A percentile compares a stretch with the other conserved stretches of the same genome.
Conservation (phyloP, 371 early-diverging fungal species). For the Mortierella sp. region DNA sequence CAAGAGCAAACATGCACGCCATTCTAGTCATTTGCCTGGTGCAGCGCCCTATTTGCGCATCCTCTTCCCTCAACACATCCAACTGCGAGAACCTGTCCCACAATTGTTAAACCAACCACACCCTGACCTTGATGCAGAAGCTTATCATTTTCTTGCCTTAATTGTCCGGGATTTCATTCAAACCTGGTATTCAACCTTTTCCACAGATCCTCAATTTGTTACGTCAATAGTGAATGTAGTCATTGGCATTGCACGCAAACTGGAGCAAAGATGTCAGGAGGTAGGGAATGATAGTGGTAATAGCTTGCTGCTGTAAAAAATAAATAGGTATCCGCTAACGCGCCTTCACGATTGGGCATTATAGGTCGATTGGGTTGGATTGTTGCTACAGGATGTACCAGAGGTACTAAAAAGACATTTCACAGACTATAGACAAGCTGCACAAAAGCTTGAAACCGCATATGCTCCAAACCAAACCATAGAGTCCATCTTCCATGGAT, state of each 20-base stretch:
- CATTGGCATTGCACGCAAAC: conserved; percentile 59
- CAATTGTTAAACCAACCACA: conserved; percentile 43
- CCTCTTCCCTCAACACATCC: conserved; percentile 53
- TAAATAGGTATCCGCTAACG: background rate
- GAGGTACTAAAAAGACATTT: conserved; percentile 66
- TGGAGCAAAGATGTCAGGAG: conserved; percentile 63
- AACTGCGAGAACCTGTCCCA: conserved; percentile 49
- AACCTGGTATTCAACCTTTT: conserved; percentile 68
- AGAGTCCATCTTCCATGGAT: conserved; percentile 68
- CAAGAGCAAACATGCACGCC: conserved; percentile 19
- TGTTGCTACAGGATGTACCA: conserved; percentile 65
- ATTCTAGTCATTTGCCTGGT: conserved; percentile 21
- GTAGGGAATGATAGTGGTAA: conserved; percentile 26
- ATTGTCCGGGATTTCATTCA: conserved; percentile 71
- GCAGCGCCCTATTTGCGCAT: conserved; percentile 48
- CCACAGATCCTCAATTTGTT: conserved; percentile 68
- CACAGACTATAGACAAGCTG: conserved; percentile 65
- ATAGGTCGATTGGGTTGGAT: conserved; percentile 71
- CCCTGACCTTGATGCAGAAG: conserved; percentile 66
- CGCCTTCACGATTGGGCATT: background rate
- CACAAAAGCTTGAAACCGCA: conserved; percentile 60
- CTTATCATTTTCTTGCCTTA: conserved; percentile 69
- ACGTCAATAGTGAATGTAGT: conserved; percentile 60
- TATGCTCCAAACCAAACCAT: conserved; percentile 65
- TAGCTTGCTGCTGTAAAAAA: background rate